Evolutionary conservation across 805 yeast species (phyloP), one percentile per base, ranked within the genome.

Genomic region (Candida fluviatilis): DNA sequence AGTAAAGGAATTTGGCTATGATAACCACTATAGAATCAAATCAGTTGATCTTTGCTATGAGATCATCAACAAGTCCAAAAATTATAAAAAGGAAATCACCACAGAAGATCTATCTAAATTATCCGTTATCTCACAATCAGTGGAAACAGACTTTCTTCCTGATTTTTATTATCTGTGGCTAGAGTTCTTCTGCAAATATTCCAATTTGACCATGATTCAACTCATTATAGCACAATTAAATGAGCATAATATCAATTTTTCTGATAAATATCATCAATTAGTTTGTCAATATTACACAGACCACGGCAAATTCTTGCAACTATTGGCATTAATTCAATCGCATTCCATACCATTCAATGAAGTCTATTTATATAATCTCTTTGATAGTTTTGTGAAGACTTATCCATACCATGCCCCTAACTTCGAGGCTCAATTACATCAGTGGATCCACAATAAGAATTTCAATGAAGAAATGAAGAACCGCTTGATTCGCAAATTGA

Each of bases 401-500:
- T 67, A 61, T 37, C 70, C 71, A 1, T 52, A 61, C 34, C 47
- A 52, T 16, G 62, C 64, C 0, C 36, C 34, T 7, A 19, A 23
- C 3, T 40, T 43, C 14, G 16, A 31, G 21, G 33, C 27, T 2
- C 31, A 27, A 29, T 42, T 51, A 7, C 32, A 39, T 10, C 18
- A 30, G 4, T 43, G 53, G 49, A 37, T 62, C 12, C 16, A 31
- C 10, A 38, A 34, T 10, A 15, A 26, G 1, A 16, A 16, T 3
- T 36, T 56, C 10, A 21, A 47, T 0, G 39, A 15, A 2, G 36
- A 27, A 1, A 42, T 40, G n/a, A 55, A 54, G 32, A 18, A n/a
- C 12, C 24, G 35, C 2, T 38, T 55, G 5, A 37, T 35, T 24
- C 27, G 29, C 5, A 36, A 34, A 8, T 52, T 62, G 17, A 47